Percentiles rank a stretch among this genome's conserved stretches.
Evolutionary conservation across 148 eudicot species (phyloP).

Genomic region (Rhododendron vialii): DNA sequence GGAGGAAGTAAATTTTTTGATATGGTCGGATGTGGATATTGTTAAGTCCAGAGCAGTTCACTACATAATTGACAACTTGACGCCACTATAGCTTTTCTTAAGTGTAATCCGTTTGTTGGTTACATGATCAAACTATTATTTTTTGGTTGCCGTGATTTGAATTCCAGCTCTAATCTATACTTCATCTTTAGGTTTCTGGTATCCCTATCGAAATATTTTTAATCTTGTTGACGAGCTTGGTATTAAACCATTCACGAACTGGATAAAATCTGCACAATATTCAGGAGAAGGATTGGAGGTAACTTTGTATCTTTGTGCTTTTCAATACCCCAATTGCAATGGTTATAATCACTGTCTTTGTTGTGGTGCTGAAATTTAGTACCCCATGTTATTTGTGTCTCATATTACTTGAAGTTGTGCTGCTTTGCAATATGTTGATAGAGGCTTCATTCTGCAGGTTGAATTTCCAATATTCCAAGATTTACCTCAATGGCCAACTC

Average conservation of each 20-base stretch:
- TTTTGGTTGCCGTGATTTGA: not conserved
- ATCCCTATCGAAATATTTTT: conserved; percentile 69
- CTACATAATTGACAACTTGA: not conserved
- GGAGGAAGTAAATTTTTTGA: not conserved
- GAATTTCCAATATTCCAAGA: conserved; percentile 63
- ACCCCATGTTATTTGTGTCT: not conserved
- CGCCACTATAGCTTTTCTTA: not conserved
- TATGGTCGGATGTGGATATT: not conserved
- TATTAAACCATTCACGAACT: conserved; percentile 53
- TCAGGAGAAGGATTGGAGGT: conserved; percentile 73
- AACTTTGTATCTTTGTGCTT: conserved; percentile 9
- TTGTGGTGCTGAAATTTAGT: not conserved
- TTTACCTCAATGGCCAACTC: conserved; percentile 56
- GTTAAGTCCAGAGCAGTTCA: not conserved
- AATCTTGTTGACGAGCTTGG: conserved; percentile 61
- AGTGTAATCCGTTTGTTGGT: not conserved
- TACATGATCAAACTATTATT: not conserved
- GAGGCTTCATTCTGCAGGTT: conserved; percentile 38
- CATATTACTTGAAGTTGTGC: not conserved
- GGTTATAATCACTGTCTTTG: not conserved
- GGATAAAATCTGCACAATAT: conserved; percentile 57
- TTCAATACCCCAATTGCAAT: not conserved
- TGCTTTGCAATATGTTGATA: not conserved
- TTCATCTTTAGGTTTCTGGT: conserved; percentile 55
- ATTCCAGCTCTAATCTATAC: not conserved